Conservation (phyloP, 176 grass and related monocot genomes). For the Carex scoparia region DNA sequence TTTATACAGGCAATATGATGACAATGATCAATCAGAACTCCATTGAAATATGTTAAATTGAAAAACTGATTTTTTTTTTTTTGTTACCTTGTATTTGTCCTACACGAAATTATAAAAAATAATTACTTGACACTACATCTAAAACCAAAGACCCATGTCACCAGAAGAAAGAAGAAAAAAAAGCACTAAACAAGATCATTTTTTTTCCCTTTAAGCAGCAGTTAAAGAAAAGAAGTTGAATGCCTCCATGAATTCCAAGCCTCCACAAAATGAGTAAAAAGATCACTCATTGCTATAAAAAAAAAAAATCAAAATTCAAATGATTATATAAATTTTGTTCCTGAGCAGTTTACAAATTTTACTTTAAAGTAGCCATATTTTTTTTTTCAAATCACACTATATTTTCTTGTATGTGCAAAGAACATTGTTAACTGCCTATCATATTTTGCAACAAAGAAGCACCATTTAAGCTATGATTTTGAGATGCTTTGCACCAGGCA, state of each 20-base stretch:
- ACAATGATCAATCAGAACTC: neutral
- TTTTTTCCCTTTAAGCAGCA: neutral
- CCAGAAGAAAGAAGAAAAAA: too few species aligned
- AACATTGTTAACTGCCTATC: neutral
- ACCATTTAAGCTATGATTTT: constrained; percentile 1
- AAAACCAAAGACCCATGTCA: too few species aligned
- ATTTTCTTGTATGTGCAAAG: neutral
- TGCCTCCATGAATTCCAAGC: constrained; percentile 79
- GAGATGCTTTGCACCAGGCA: neutral
- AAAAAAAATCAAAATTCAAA: neutral
- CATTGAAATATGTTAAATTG: neutral
- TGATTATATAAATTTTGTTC: neutral
- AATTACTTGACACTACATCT: constrained; percentile 8
- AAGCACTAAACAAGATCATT: too few species aligned
- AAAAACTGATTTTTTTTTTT: neutral
- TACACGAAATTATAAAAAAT: constrained; percentile 12
- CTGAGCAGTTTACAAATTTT: neutral
- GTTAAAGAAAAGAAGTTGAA: constrained; percentile 20
- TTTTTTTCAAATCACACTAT: neutral
- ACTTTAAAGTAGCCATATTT: too few species aligned
- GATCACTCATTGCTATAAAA: constrained; percentile 59
- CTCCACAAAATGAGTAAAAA: constrained; percentile 79
- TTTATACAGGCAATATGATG: neutral
- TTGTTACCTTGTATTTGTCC: constrained; percentile 2
- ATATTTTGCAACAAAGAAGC: neutral